Evolutionary conservation across 139 green algal genomes (phyloP).

Genomic region (Chlorella sp.): DNA sequence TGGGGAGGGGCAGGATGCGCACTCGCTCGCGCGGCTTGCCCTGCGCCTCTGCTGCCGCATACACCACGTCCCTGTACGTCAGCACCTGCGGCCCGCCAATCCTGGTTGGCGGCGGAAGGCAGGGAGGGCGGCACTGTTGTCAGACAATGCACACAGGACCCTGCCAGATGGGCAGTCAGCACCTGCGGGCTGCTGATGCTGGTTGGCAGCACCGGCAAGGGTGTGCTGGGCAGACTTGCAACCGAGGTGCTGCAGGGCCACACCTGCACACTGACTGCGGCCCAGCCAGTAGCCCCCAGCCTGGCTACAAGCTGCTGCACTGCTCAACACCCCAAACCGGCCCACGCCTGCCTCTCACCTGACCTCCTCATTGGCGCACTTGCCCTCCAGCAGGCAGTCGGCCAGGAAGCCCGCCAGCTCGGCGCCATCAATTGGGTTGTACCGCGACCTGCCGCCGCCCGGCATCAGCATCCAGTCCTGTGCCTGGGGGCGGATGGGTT

Average conservation of each 20-base stretch:
- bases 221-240: neutral
- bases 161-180: neutral
- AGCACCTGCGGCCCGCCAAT: neutral
- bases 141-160: no score
- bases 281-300: no score
- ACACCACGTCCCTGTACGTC: neutral
- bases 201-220: neutral
- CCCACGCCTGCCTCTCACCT: neutral
- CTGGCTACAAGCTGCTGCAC: no score
- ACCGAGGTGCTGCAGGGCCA: neutral
- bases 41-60: neutral
- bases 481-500: neutral
- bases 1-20: neutral
- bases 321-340: neutral
- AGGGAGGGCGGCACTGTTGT: neutral
- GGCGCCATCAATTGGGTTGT: slow-evolving; percentile 4
- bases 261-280: no score
- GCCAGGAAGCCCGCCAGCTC: slow-evolving; percentile 1
- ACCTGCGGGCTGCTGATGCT: neutral
- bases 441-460: neutral
- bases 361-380: neutral
- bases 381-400: neutral
- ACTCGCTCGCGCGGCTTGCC: neutral
- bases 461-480: neutral
- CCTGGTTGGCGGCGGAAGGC: neutral